These are phyloP conservation scores for Saccharomycopsis schoenii DNA, from an alignment of 805 yeast species.

Conservation along the genomic window DNA sequence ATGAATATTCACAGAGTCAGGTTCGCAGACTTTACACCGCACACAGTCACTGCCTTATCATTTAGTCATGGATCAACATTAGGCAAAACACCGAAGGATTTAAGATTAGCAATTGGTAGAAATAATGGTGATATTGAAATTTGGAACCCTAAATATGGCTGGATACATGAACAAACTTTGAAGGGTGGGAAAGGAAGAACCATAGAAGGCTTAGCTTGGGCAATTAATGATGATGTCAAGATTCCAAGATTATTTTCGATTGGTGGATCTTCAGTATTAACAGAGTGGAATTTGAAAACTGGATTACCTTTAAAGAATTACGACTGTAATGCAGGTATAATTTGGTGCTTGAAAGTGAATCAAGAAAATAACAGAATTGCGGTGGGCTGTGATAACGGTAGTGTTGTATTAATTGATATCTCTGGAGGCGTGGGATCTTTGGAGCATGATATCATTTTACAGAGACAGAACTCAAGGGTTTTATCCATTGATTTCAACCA, in stretches of 20 bases:
- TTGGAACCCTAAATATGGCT: slow-evolving; percentile 78
- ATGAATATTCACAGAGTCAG: slow-evolving; percentile 87
- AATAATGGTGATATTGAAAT: slow-evolving; percentile 92
- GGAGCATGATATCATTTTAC: slow-evolving; percentile 67
- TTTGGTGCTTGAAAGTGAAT: slow-evolving; percentile 78
- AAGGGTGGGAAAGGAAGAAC: slow-evolving; percentile 78
- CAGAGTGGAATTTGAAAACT: slow-evolving; percentile 83
- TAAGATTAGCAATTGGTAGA: slow-evolving; percentile 84
- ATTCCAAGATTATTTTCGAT: slow-evolving; percentile 73
- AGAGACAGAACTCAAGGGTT: slow-evolving; percentile 76
- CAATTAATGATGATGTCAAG: slow-evolving; percentile 30
- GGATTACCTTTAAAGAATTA: slow-evolving; percentile 65
- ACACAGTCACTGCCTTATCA: slow-evolving; percentile 69
- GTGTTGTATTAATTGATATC: slow-evolving; percentile 75
- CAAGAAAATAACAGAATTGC: slow-evolving; percentile 56
- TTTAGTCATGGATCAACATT: slow-evolving; percentile 51
- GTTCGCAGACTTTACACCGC: slow-evolving; percentile 82
- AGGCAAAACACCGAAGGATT: slow-evolving; percentile 38
- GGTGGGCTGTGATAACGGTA: slow-evolving; percentile 93
- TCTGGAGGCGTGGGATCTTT: slow-evolving; percentile 77
- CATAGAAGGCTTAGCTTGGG: slow-evolving; percentile 86
- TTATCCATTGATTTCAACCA: slow-evolving; percentile 70
- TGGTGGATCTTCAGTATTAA: slow-evolving; percentile 84
- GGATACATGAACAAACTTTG: slow-evolving; percentile 69
- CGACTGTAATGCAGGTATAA: slow-evolving; percentile 87